Conservation (phyloP, 73 alveolate species). For the Diophrys appendiculata region DNA sequence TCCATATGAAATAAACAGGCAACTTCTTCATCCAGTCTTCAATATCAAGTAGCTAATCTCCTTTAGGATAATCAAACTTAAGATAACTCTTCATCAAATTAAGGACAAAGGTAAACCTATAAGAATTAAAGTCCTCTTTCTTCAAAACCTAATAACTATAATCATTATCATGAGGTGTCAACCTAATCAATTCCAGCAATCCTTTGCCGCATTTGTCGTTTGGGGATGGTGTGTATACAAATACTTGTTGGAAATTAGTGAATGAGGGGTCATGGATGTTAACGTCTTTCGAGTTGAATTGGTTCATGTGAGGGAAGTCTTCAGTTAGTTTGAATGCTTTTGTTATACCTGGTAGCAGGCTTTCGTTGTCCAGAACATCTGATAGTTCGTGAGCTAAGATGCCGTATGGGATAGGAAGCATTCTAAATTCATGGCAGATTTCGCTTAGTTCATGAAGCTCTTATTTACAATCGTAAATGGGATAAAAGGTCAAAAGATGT, state of each 20-base stretch:
- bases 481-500: slow-evolving; percentile 25
- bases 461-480: slow-evolving; percentile 6
- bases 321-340: slow-evolving; percentile 30
- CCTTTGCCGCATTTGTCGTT: background rate
- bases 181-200: slow-evolving; percentile 1
- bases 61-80: background rate
- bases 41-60: slow-evolving; percentile 7
- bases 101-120: slow-evolving; percentile 11
- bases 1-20: slow-evolving; percentile 47
- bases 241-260: slow-evolving; percentile 26
- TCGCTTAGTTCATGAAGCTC: slow-evolving; percentile 26
- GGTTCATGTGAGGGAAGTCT: slow-evolving; percentile 61
- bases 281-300: slow-evolving; percentile 43
- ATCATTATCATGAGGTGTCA: slow-evolving; percentile 23
- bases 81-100: background rate
- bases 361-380: slow-evolving; percentile 58
- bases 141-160: slow-evolving; percentile 19
- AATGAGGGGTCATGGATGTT: slow-evolving; percentile 18
- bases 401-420: slow-evolving; percentile 69
- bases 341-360: slow-evolving; percentile 46
- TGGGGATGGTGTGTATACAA: slow-evolving; percentile 14
- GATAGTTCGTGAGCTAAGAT: slow-evolving; percentile 53
- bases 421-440: slow-evolving; percentile 49
- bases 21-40: slow-evolving; percentile 19
- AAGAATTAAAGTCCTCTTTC: slow-evolving; percentile 25